Percentiles rank a stretch among this genome's conserved stretches.
phyloP scores from a whole-genome alignment of 108 stramenopile genomes.

The Cyclotella baltica region DNA sequence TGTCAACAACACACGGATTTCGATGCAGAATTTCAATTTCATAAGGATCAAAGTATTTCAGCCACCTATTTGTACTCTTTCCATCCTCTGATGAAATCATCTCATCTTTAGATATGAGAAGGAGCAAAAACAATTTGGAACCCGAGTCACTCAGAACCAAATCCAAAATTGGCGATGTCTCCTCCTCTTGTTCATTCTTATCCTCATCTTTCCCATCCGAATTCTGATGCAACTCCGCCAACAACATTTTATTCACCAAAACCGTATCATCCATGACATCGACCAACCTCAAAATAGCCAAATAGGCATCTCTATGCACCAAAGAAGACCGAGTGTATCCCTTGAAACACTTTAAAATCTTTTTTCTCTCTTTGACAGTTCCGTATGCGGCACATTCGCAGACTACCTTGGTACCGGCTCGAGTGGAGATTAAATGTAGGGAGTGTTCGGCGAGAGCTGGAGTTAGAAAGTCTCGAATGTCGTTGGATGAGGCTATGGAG shows the following conservation, averaged over 20 bases:
- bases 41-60: conserved; percentile 89
- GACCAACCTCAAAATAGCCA: conserved; percentile 85
- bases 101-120: conserved; percentile 73
- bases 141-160: conserved; percentile 80
- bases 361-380: conserved; percentile 90
- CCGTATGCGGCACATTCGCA: conserved; percentile 87
- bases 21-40: conserved; percentile 79
- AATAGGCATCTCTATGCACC: conserved; percentile 91
- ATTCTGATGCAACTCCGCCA: conserved; percentile 79
- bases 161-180: conserved; percentile 71
- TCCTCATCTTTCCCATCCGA: conserved; percentile 41
- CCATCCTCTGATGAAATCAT: conserved; percentile 34
- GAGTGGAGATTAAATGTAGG: conserved; percentile 85
- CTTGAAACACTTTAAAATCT: conserved; percentile 91
- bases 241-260: conserved; percentile 88
- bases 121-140: conserved; percentile 87
- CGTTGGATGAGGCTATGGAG: conserved; percentile 62
- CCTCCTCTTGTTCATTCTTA: conserved; percentile 23
- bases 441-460: conserved; percentile 81
- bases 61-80: conserved; percentile 32
- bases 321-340: conserved; percentile 88
- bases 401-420: conserved; percentile 85
- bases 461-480: conserved; percentile 68
- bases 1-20: conserved; percentile 56
- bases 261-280: conserved; percentile 96